Evolutionary conservation across 495 filamentous ascomycete species (phyloP), one percentile per base, ranked within the genome.

Genomic region (Polyplosphaeria fusca): DNA sequence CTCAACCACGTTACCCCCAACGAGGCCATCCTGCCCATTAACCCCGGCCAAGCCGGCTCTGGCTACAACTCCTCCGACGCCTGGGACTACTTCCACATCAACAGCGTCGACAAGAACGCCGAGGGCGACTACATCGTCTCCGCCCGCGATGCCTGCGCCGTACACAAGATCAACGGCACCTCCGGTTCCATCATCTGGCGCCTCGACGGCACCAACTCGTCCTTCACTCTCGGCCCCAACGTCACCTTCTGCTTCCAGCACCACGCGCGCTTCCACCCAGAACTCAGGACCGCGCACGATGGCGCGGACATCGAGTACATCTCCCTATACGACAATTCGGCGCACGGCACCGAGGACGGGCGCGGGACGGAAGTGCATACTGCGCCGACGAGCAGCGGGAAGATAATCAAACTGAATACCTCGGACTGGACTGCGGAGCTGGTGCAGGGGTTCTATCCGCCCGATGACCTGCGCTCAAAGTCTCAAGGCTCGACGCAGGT

Each of bases 161-260:
- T 74, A 41, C 61, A 61, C 35, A 61, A 68, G 30, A 70, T 80
- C 54, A 67, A 73, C 37, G 61, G 66, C 24, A 60, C 60, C 14
- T 66, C 60, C 3, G 73, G 76, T 5, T 55, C 66, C 0, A 61
- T 76, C 9, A 58, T 73, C n/a, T 79, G 76, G 78, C 68, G 64
- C 0, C 61, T 78, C 0, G 76, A 73, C 27, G 77, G 71, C 5
- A 73, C 70, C 27, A 38, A 68, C 1, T 79, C 76, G 46, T 61
- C 71, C 11, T 83, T 81, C 51, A 48, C 51, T 3, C 74, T 79
- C 38, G 52, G 68, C 0, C 26, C 54, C 12, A 76, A 74, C 7
- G 77, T 75, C 0, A 71, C 71, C 42, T 79, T 82, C 47, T 60
- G 68, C 37, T 81, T 75, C 74, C 79, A 82, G 61, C 79, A 81